Evolutionary conservation across 1,284 basidiomycete genomes (phyloP), one percentile per base, ranked within the genome.

Genomic region (Vanrija sp.): DNA sequence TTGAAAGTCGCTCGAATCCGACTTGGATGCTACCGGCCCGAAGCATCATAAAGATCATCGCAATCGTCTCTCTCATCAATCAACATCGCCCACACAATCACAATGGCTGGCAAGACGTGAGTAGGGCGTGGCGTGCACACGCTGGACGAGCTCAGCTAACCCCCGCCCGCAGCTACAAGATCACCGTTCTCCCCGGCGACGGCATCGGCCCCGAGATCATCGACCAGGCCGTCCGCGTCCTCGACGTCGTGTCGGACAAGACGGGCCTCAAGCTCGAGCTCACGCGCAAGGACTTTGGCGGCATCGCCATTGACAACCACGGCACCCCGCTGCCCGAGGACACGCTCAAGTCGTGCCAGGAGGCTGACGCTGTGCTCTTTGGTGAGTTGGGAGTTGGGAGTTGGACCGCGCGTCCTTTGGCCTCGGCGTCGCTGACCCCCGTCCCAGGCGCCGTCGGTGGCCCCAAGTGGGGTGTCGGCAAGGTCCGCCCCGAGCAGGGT

Each of bases 141-240:
- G n/a, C 52, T 49, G 0, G 26, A 52, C 54, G 29, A 18, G 28
- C 28, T n/a, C 40, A 1, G 5, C 40, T 42, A 19, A 38, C 15
- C 3, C 3, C 38, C 9, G 6, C 10, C n/a, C n/a, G n/a, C 57
- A 77, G 75, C 26, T 94, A 87, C 79, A 88, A 87, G 65, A 84
- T 98, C 72, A 87, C 87, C 49, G 84, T 95, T 46, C 86, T 99
- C 40, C 87, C 89, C 45, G 96, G 96, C 57, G 96, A 99, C 79
- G 96, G 96, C 63, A 98, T 99, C 68, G 95, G 96, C 38, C 96
- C 96, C 42, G 91, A 96, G 71, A 93, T 99, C 38, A 83, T 93
- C 38, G 83, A 79, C n/a, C 86, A 98, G 78, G 96, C 95, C 14
- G 82, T 87, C 29, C 86, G 87, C 57, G 89, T 98, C 3, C 84